Base-by-base conservation (phyloP, 768 basidiomycete genomes). In the Cystobasidium ongulense region DNA sequence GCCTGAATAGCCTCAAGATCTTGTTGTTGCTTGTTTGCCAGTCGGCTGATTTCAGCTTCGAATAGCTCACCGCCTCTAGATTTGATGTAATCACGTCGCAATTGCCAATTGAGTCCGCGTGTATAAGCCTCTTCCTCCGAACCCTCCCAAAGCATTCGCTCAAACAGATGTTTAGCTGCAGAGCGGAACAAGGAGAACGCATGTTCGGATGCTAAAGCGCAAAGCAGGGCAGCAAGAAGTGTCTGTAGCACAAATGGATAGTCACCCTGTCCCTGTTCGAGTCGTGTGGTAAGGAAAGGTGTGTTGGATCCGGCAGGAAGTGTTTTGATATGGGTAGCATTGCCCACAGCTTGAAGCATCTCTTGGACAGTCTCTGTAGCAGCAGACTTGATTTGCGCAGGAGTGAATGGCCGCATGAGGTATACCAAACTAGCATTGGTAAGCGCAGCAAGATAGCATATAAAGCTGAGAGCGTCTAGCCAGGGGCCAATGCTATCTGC, bases 401-500 rank as follows among this genome's bases (percentile, higher is more conserved):
- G 46, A 18, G 29, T 27, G 13, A 18, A 35, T 61, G 88, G 86
- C 17, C 85, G 87, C 85, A 96, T 95, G 76, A 96, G 87, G 83
- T 91, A 93, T 63, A 95, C 89, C 67, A 99, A 86, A 7, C 93
- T 89, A 0, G 91, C 85, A 81, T 94, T 96, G 33, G 89, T 91
- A 35, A 97, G 83, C 0, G 92, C 88, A 2, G 88, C 88, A 63
- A 95, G 83, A 92, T 93, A 98, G 15, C 91, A 86, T 80, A 99
- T n/a, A 80, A 82, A 61, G 5, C 88, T 87, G 74, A 99, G 84
- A 15, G 88, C 87, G 64, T 94, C 88, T 52, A 97, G 86, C 95
- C 95, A 99, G 0, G 92, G 90, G 0, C 95, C 95, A 74, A 98
- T 92, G 13, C 89, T 89, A 77, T 94, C 92, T 1, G 90, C 89